Evolutionary conservation across 1,284 basidiomycete species (phyloP).

Genomic region (Neotropicomus parvogracilis): DNA sequence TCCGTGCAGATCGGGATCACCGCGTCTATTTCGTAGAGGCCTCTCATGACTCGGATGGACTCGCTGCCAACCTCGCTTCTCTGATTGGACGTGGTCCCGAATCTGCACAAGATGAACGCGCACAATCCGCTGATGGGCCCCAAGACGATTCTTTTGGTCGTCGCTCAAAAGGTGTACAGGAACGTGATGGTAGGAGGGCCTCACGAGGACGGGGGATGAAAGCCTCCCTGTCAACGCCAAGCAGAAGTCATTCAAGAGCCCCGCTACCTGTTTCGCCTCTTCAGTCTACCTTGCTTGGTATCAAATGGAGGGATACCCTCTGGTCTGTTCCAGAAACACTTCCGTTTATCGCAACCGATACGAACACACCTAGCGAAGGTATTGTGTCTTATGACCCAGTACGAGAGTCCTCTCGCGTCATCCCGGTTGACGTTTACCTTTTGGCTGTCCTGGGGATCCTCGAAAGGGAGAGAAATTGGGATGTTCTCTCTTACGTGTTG

Average conservation of each 20-base stretch:
- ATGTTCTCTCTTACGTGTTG: slow-evolving; percentile 88
- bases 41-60: slow-evolving; percentile 53
- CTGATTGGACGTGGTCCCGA: slow-evolving; percentile 48
- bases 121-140: slow-evolving; percentile 17
- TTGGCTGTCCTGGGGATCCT: slow-evolving; percentile 66
- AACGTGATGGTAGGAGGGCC: slow-evolving; percentile 50
- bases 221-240: slow-evolving; percentile 47
- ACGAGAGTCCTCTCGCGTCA: slow-evolving; percentile 47
- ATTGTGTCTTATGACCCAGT: slow-evolving; percentile 72
- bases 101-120: slow-evolving; percentile 29
- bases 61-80: slow-evolving; percentile 48
- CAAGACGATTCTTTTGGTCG: slow-evolving; percentile 43
- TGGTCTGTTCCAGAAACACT: slow-evolving; percentile 81
- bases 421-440: slow-evolving; percentile 83
- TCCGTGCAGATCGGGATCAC: slow-evolving; percentile 91
- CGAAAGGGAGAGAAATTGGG: slow-evolving; percentile 84
- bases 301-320: slow-evolving; percentile 38
- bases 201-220: slow-evolving; percentile 56
- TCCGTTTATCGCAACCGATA: slow-evolving; percentile 62
- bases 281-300: slow-evolving; percentile 35
- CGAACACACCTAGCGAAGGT: slow-evolving; percentile 69
- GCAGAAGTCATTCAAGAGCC: slow-evolving; percentile 72
- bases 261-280: slow-evolving; percentile 32
- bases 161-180: slow-evolving; percentile 49
- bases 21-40: slow-evolving; percentile 67